Conservation (phyloP, 345 rosid species). For the Eucalyptus sideroxylon region DNA sequence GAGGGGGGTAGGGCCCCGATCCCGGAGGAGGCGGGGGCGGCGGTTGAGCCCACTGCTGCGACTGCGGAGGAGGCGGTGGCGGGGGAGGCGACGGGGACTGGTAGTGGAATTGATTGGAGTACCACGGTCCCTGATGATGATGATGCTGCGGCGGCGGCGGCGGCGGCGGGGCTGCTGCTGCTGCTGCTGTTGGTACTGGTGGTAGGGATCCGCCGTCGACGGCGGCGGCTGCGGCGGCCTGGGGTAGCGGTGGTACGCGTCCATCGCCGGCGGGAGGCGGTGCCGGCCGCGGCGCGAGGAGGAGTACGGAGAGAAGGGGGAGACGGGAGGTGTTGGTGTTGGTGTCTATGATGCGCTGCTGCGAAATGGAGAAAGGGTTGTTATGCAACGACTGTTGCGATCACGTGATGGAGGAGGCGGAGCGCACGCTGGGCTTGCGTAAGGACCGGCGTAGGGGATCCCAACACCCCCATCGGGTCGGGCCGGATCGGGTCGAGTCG, state of each 20-base stretch:
- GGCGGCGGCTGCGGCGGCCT: background rate
- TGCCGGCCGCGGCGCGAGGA: background rate
- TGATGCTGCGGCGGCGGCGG: conserved; percentile 8
- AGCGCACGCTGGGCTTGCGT: background rate
- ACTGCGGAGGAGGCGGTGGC: conserved; percentile 51
- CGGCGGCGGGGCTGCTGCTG: background rate
- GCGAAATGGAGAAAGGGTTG: background rate
- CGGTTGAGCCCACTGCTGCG: conserved; percentile 38
- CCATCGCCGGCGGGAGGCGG: background rate
- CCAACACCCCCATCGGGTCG: background rate
- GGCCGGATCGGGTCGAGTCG: background rate
- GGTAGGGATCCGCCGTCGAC: conserved; percentile 3
- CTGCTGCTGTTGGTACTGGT: conserved; percentile 11
- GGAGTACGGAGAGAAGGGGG: background rate
- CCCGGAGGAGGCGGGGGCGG: conserved; percentile 1
- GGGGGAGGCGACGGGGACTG: conserved; percentile 29
- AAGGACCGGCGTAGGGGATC: background rate
- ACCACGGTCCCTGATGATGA: conserved; percentile 31
- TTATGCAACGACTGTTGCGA: background rate
- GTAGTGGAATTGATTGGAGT: conserved; percentile 42
- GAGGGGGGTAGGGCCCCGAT: background rate
- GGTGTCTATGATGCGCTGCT: background rate
- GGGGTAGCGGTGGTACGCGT: background rate
- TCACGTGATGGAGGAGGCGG: background rate
- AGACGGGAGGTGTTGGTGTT: background rate